A percentile compares a stretch with the other conserved stretches of the same genome.
These are phyloP conservation scores for Penicillium manginii DNA, from an alignment of 495 filamentous ascomycete species.

Conservation along the genomic window DNA sequence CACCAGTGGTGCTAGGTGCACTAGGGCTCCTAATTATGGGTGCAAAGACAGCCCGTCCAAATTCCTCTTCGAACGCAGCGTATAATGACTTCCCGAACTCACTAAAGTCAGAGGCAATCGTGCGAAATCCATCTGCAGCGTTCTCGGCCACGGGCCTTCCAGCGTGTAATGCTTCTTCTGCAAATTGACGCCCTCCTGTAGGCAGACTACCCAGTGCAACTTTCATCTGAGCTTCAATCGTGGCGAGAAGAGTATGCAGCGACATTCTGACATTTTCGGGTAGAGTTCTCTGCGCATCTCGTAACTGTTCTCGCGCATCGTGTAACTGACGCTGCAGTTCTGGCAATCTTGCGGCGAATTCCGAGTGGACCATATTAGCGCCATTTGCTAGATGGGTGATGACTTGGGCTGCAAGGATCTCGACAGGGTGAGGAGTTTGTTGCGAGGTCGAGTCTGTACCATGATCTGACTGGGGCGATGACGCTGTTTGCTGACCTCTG, in stretches of 20 bases:
- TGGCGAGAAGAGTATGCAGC: constrained; percentile 44
- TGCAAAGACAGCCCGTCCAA: constrained; percentile 26
- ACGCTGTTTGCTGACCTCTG: constrained; percentile 14
- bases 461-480: constrained; percentile 19
- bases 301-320: constrained; percentile 43
- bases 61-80: constrained; percentile 44
- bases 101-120: constrained; percentile 50
- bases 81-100: constrained; percentile 47
- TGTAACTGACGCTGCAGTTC: constrained; percentile 44
- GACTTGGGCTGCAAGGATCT: constrained; percentile 34
- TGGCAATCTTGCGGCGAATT: constrained; percentile 40
- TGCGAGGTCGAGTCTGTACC: constrained; percentile 19
- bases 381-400: constrained; percentile 40
- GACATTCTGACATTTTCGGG: constrained; percentile 47
- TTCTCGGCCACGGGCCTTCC: constrained; percentile 47
- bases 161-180: constrained; percentile 39
- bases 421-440: constrained; percentile 28
- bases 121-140: constrained; percentile 44
- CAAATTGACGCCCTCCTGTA: constrained; percentile 38
- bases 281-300: constrained; percentile 41
- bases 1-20: neutral
- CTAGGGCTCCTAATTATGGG: neutral
- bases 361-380: constrained; percentile 41
- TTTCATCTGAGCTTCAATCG: constrained; percentile 48
- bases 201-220: constrained; percentile 47